These are phyloP conservation scores for Arthromyces matolae DNA, from an alignment of 768 basidiomycete genomes.

Conservation along the genomic window DNA sequence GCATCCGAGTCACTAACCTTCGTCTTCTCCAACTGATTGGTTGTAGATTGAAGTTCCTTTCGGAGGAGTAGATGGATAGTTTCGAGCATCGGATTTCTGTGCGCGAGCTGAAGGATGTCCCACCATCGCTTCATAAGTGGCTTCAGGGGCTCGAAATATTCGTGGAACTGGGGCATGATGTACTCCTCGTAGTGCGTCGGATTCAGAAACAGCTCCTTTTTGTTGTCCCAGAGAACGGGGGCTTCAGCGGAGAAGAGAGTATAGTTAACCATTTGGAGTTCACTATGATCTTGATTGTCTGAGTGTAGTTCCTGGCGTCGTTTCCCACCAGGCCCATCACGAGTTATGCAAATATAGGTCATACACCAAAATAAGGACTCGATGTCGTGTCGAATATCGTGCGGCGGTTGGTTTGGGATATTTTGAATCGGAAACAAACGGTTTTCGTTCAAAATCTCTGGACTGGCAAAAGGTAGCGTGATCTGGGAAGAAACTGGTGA, in stretches of 20 bases:
- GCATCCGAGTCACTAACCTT: background rate
- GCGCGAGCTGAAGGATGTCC: background rate
- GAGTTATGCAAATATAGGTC: background rate
- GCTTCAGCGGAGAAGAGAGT: background rate
- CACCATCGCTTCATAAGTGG: conserved; percentile 3
- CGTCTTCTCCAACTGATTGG: background rate
- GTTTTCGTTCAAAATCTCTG: no score
- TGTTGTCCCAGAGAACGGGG: background rate
- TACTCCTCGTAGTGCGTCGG: background rate
- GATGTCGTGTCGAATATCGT: background rate
- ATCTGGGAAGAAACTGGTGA: no score
- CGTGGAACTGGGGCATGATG: background rate
- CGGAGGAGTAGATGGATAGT: background rate
- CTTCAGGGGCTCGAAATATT: conserved; percentile 7
- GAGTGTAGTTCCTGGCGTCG: background rate
- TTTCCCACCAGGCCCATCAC: background rate
- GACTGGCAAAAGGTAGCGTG: no score
- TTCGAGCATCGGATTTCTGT: background rate
- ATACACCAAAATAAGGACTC: background rate
- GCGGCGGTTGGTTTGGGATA: background rate
- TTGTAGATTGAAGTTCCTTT: background rate
- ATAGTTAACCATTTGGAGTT: background rate
- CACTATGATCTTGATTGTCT: no score
- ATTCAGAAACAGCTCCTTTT: background rate
- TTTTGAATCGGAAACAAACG: background rate